Base-by-base conservation (phyloP, 2,329 filamentous ascomycete genomes). In the Aspergillus sp. region DNA sequence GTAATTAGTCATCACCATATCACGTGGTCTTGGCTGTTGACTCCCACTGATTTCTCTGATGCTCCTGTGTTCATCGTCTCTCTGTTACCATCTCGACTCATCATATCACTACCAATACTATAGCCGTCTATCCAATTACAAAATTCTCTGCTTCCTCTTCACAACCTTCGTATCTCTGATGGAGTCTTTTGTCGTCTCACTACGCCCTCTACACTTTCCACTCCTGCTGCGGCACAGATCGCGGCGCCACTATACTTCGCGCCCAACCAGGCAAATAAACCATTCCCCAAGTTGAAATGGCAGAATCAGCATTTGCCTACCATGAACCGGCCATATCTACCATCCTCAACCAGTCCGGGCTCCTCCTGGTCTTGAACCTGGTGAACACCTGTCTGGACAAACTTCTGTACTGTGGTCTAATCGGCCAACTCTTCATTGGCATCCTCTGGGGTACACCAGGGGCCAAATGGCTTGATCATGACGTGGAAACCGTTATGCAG, bases 381-480 rank as follows among this genome's bases (percentile, higher is more conserved):
- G 64, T 84, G 59, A 86, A 87, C 61, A 77, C 77, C 55, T 66
- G 80, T 0, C 77, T 91, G 1, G 84, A 91, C 64, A 78, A 74
- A 14, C 63, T 84, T 0, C 67, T 90, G 0, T 90, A 87, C 69
- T 91, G 88, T 66, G 89, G 89, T 0, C 80, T 92, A 0, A 75
- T 92, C 6, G 90, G 88, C 1, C 88, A 93, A 65, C 80, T 93
- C 14, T 76, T 91, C 7, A 70, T 91, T 17, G 90, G 89, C 12
- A 82, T 91, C 8, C 82, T 85, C 8, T 93, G 84, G 83, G 89
- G 89, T 8, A 82, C 81, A 0, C 89, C 89, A 0, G 87, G 87
- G 1, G 82, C 78, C 3, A 79, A 83, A 68, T 86, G 83, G 81
- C 79, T 93, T 0, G 76, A 78, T 0, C 19, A 56, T 0, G 75